phyloP scores from a whole-genome alignment of 2,329 filamentous ascomycete species.

The Scolecobasidium constrictum region DNA sequence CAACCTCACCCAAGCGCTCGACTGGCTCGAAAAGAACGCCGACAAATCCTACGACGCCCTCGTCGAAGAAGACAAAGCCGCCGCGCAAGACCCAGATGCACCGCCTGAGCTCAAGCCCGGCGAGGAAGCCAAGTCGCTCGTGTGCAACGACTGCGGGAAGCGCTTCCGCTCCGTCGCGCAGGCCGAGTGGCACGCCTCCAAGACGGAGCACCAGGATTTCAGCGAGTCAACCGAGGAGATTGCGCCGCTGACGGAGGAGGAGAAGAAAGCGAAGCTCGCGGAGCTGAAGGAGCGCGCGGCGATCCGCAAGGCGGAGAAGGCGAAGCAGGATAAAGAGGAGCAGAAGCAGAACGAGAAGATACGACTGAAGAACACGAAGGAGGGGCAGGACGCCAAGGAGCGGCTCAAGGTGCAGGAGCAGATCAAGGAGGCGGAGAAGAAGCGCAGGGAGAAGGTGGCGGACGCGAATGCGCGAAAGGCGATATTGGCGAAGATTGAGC shows the following conservation, averaged over 20 bases:
- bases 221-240: slow-evolving; percentile 89
- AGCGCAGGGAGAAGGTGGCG: slow-evolving; percentile 76
- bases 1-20: slow-evolving; percentile 48
- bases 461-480: slow-evolving; percentile 79
- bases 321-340: slow-evolving; percentile 66
- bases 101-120: slow-evolving; percentile 59
- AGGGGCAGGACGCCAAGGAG: slow-evolving; percentile 82
- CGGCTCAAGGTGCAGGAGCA: slow-evolving; percentile 79
- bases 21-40: slow-evolving; percentile 90
- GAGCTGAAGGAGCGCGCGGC: slow-evolving; percentile 63
- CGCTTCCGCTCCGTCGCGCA: slow-evolving; percentile 71
- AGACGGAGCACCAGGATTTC: slow-evolving; percentile 83
- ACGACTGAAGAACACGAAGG: slow-evolving; percentile 78
- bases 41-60: slow-evolving; percentile 81
- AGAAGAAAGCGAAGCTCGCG: slow-evolving; percentile 71
- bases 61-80: slow-evolving; percentile 34
- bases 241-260: slow-evolving; percentile 78
- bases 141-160: slow-evolving; percentile 94
- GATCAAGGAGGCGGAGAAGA: slow-evolving; percentile 79
- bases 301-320: slow-evolving; percentile 59
- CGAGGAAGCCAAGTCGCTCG: slow-evolving; percentile 64
- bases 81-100: slow-evolving; percentile 35
- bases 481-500: slow-evolving; percentile 88
- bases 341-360: slow-evolving; percentile 77
- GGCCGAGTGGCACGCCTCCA: slow-evolving; percentile 82